phyloP scores from a whole-genome alignment of 129 eudicot genomes.

The Arctium minus region DNA sequence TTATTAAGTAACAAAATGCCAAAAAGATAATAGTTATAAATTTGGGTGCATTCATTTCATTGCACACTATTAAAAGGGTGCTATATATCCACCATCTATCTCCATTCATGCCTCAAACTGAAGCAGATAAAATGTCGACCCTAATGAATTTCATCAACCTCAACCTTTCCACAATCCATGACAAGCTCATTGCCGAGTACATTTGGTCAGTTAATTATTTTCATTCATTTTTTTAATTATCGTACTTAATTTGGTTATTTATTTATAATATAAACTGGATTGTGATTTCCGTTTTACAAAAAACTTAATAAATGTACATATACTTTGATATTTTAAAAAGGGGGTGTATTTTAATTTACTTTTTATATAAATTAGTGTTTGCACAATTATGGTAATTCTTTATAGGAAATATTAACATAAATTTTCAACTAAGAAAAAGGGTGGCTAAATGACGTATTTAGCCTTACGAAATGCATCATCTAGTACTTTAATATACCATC shows the following conservation, averaged over 20 bases:
- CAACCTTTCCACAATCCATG: conserved; percentile 40
- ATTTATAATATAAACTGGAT: too few relatives aligned
- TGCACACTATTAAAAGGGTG: background rate
- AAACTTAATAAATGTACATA: too few relatives aligned
- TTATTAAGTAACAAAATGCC: background rate
- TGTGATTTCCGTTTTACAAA: too few relatives aligned
- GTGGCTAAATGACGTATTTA: too few relatives aligned
- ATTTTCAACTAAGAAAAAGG: too few relatives aligned
- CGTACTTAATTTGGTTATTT: background rate
- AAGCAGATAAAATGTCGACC: conserved; percentile 35
- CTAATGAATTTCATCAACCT: conserved; percentile 65
- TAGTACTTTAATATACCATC: too few relatives aligned
- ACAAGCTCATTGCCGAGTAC: conserved; percentile 74
- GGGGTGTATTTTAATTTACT: too few relatives aligned
- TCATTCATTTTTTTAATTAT: background rate
- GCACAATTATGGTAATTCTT: too few relatives aligned
- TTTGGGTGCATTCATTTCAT: conserved; percentile 6
- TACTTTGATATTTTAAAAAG: too few relatives aligned
- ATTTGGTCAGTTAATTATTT: conserved; percentile 46
- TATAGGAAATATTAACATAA: too few relatives aligned
- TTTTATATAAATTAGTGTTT: too few relatives aligned
- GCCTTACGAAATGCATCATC: too few relatives aligned
- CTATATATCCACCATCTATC: background rate
- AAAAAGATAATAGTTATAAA: background rate
- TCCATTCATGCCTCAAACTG: conserved; percentile 4